Evolutionary conservation across 805 yeast species (phyloP).

Genomic region (Candida namnaoensis): DNA sequence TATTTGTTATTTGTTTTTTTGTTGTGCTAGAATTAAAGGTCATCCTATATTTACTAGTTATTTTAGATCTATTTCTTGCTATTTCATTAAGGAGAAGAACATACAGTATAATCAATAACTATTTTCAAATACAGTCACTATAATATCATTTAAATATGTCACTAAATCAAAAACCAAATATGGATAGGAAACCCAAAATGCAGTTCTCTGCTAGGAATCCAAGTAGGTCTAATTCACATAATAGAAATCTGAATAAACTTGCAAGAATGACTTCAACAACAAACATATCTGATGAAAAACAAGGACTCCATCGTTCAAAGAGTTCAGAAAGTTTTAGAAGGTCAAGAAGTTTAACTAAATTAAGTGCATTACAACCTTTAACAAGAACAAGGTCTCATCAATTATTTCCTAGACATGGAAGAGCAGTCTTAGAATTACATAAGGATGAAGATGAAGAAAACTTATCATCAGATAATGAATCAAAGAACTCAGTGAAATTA

Average conservation of each 20-base stretch:
- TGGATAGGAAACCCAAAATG: conserved; percentile 10
- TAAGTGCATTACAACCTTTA: conserved; percentile 12
- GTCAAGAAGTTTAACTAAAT: conserved; percentile 13
- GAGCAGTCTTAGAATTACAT: background rate
- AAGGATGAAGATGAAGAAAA: conserved; percentile 1
- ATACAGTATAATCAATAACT: too few relatives aligned
- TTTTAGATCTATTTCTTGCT: too few relatives aligned
- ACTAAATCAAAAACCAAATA: background rate
- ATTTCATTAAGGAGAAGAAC: too few relatives aligned
- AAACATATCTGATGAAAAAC: conserved; percentile 5
- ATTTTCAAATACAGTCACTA: too few relatives aligned
- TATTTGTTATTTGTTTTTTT: too few relatives aligned
- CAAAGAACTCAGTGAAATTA: too few relatives aligned
- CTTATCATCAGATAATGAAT: background rate
- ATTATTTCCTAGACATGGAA: background rate
- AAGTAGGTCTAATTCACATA: conserved; percentile 16
- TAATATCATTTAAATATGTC: too few relatives aligned
- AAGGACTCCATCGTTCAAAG: conserved; percentile 10
- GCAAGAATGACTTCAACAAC: conserved; percentile 11
- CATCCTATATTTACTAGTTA: too few relatives aligned
- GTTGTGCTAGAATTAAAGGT: too few relatives aligned
- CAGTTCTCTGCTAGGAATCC: conserved; percentile 14
- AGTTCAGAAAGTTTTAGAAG: conserved; percentile 14
- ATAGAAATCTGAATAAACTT: conserved; percentile 16
- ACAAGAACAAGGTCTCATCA: conserved; percentile 14